These are phyloP conservation scores for Monosporozyma aquatica DNA, from an alignment of 805 yeast genomes.

Conservation along the genomic window DNA sequence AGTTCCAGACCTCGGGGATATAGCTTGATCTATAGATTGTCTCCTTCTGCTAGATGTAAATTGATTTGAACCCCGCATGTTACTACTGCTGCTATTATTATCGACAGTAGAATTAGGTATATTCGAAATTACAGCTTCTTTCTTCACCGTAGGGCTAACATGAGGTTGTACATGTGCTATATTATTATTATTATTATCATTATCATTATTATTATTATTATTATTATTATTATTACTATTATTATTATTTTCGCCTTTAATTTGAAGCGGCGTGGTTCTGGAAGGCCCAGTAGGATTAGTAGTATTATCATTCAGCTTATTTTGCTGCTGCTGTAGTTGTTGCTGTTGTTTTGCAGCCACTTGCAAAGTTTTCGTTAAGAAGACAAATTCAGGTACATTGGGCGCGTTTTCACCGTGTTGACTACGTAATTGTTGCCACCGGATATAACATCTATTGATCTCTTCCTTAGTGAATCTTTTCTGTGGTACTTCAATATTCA, in stretches of 20 bases:
- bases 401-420: conserved; percentile 31
- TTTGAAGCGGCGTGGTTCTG: too few species aligned
- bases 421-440: conserved; percentile 32
- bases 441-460: conserved; percentile 29
- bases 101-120: too few species aligned
- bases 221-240: not conserved
- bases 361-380: conserved; percentile 28
- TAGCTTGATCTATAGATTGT: not conserved
- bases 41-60: not conserved
- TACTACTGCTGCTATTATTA: not conserved
- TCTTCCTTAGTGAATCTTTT: conserved; percentile 30
- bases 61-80: not conserved
- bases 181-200: too few species aligned
- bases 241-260: too few species aligned
- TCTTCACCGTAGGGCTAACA: too few species aligned
- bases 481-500: conserved; percentile 26
- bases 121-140: too few species aligned
- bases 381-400: conserved; percentile 29
- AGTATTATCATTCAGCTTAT: not conserved
- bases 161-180: too few species aligned
- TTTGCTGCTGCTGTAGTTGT: conserved; percentile 19
- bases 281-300: too few species aligned
- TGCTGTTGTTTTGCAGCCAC: conserved; percentile 31
- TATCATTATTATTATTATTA: conserved; percentile 10
- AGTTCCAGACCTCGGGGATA: not conserved